Evolutionary conservation across 2,329 filamentous ascomycete genomes (phyloP).

Genomic region (Westerdykella ornata): DNA sequence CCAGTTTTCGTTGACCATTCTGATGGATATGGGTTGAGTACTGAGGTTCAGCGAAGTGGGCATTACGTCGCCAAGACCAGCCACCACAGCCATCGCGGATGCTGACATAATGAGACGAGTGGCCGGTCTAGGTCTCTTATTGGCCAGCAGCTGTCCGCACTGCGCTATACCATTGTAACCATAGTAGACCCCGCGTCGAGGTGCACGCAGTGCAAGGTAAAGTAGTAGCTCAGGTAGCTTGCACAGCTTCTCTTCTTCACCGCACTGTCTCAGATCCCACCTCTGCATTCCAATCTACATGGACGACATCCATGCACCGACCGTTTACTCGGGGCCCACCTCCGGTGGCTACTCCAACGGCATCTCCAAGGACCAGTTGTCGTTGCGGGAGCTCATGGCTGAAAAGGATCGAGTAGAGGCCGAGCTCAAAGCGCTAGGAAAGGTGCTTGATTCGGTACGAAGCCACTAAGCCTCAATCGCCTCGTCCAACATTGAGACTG

Average conservation of each 20-base stretch:
- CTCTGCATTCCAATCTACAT: slow-evolving; percentile 42
- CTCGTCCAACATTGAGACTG: slow-evolving; percentile 9
- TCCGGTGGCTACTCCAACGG: slow-evolving; percentile 55
- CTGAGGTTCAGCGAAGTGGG: background rate
- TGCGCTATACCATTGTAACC: too few species aligned
- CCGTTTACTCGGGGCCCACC: slow-evolving; percentile 70
- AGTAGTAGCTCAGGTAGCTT: background rate
- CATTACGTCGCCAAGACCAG: background rate
- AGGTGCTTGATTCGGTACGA: slow-evolving; percentile 80
- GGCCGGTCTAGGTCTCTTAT: too few species aligned
- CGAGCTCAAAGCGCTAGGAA: slow-evolving; percentile 76
- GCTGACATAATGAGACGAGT: too few species aligned
- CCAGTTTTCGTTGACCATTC: too few species aligned
- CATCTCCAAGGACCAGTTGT: slow-evolving; percentile 54
- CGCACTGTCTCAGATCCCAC: background rate
- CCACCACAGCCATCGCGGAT: background rate
- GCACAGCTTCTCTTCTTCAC: slow-evolving; percentile 1
- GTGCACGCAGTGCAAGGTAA: background rate
- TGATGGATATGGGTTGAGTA: too few species aligned
- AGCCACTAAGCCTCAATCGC: background rate
- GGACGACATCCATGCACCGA: slow-evolving; percentile 63
- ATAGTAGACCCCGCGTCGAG: background rate
- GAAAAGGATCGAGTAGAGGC: slow-evolving; percentile 81
- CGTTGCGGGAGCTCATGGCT: slow-evolving; percentile 70
- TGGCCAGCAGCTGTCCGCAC: too few species aligned